Conservation (phyloP, 768 basidiomycete genomes). For the Boletus vinaceobasis region DNA sequence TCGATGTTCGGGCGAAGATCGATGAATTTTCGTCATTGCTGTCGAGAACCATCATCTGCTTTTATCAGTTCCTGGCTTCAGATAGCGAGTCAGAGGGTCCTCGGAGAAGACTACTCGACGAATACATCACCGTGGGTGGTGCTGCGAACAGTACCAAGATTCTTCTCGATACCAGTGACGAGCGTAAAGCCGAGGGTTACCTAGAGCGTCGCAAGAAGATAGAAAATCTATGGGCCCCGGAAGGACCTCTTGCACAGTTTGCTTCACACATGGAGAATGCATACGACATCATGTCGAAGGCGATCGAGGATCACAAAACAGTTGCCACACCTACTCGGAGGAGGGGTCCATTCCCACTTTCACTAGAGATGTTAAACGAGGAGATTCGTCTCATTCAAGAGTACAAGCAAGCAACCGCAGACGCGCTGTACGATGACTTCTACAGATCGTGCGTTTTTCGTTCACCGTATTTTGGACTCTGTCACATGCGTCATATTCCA, state of each 20-base stretch:
- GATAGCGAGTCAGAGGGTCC: slow-evolving; percentile 21
- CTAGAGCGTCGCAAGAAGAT: slow-evolving; percentile 19
- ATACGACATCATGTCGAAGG: slow-evolving; percentile 16
- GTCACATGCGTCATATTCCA: slow-evolving; percentile 4
- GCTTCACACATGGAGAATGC: slow-evolving; percentile 20
- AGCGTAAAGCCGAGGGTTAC: slow-evolving; percentile 22
- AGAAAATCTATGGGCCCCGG: slow-evolving; percentile 16
- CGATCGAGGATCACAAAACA: slow-evolving; percentile 20
- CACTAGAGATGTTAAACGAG: slow-evolving; percentile 22
- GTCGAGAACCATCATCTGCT: slow-evolving; percentile 25
- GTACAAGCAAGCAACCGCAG: slow-evolving; percentile 18
- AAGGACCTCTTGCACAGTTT: slow-evolving; percentile 17
- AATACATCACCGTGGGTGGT: slow-evolving; percentile 28
- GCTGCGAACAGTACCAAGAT: slow-evolving; percentile 24
- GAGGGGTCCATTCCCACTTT: slow-evolving; percentile 23
- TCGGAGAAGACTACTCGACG: slow-evolving; percentile 23
- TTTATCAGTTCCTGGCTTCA: slow-evolving; percentile 27
- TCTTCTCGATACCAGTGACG: slow-evolving; percentile 22
- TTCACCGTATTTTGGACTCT: too few species aligned
- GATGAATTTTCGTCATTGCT: slow-evolving; percentile 20
- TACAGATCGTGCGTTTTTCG: slow-evolving; percentile 15
- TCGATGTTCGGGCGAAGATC: slow-evolving; percentile 21
- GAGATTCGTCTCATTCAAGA: slow-evolving; percentile 19
- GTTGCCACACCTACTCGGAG: slow-evolving; percentile 8
- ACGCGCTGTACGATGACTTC: slow-evolving; percentile 19